Percentiles rank a stretch among this genome's conserved stretches.
These are phyloP conservation scores for Mollisia scopiformis DNA, from an alignment of 2,329 filamentous ascomycete genomes.

Conservation along the genomic window DNA sequence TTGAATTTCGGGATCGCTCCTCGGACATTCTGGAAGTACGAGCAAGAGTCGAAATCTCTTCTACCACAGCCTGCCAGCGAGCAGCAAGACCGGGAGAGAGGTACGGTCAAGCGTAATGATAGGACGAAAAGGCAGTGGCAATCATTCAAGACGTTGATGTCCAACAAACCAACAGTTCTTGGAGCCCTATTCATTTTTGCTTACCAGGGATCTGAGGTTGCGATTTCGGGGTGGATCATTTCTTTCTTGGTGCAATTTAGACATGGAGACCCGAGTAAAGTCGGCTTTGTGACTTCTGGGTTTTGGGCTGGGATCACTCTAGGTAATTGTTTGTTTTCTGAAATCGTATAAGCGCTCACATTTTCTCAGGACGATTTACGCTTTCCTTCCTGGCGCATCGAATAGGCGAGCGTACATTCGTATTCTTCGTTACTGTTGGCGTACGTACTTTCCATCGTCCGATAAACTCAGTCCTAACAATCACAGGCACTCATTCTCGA, in stretches of 20 bases:
- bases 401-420: conserved; percentile 71
- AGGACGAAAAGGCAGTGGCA: conserved; percentile 27
- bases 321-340: conserved; percentile 67
- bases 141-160: conserved; percentile 40
- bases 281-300: conserved; percentile 77
- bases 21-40: conserved; percentile 71
- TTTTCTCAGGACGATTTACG: conserved; percentile 63
- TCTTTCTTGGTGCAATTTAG: conserved; percentile 77
- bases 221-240: conserved; percentile 82
- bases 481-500: conserved; percentile 61
- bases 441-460: conserved; percentile 2
- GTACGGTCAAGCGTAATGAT: neutral
- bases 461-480: conserved; percentile 23
- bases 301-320: conserved; percentile 75
- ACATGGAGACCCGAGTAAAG: conserved; percentile 67
- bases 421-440: conserved; percentile 62
- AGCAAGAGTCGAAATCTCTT: conserved; percentile 62
- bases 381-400: conserved; percentile 67
- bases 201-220: conserved; percentile 82
- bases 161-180: conserved; percentile 59
- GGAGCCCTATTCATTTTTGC: conserved; percentile 80
- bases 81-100: neutral
- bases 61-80: conserved; percentile 46
- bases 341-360: neutral
- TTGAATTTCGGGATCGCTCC: conserved; percentile 57